A percentile compares a stretch with the other conserved stretches of the same genome.
phyloP scores from a whole-genome alignment of 805 yeast species.

The Starmerella vitae region DNA sequence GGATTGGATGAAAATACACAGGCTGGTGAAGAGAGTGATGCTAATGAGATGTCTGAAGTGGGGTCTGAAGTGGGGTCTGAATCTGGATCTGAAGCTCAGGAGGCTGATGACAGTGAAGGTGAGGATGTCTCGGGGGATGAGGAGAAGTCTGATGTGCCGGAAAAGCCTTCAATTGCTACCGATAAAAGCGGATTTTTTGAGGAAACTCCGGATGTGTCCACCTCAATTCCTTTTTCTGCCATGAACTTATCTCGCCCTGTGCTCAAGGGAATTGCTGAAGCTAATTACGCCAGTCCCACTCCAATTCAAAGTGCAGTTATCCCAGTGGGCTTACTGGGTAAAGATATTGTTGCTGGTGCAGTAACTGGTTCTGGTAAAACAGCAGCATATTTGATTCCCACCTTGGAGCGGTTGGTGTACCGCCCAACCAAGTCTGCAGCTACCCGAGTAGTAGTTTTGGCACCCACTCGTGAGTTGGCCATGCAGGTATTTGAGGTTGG shows the following conservation, averaged over 20 bases:
- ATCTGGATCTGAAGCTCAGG: slow-evolving; percentile 20
- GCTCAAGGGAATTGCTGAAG: slow-evolving; percentile 61
- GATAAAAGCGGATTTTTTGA: slow-evolving; percentile 28
- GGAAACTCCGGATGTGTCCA: slow-evolving; percentile 26
- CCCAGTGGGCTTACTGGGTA: slow-evolving; percentile 86
- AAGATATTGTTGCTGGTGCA: slow-evolving; percentile 97
- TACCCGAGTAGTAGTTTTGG: slow-evolving; percentile 77
- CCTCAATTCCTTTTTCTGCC: slow-evolving; percentile 57
- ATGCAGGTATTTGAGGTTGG: slow-evolving; percentile 94
- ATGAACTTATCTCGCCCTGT: slow-evolving; percentile 82
- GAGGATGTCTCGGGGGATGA: slow-evolving; percentile 27
- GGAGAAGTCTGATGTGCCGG: slow-evolving; percentile 24
- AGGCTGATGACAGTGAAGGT: slow-evolving; percentile 14
- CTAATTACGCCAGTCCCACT: slow-evolving; percentile 80
- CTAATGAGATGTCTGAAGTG: neutral
- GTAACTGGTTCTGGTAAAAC: slow-evolving; percentile 99
- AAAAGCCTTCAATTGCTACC: slow-evolving; percentile 25
- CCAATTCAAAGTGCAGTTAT: slow-evolving; percentile 90
- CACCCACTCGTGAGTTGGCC: slow-evolving; percentile 97
- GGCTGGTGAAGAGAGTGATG: slow-evolving; percentile 16
- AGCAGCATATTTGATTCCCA: slow-evolving; percentile 95
- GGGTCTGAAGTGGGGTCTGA: slow-evolving; percentile 23
- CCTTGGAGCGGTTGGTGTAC: slow-evolving; percentile 78
- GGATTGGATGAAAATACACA: slow-evolving; percentile 37
- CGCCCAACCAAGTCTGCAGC: slow-evolving; percentile 77